Conservation (phyloP, 2,329 filamentous ascomycete species). For the Sarocladium brachiariae region DNA sequence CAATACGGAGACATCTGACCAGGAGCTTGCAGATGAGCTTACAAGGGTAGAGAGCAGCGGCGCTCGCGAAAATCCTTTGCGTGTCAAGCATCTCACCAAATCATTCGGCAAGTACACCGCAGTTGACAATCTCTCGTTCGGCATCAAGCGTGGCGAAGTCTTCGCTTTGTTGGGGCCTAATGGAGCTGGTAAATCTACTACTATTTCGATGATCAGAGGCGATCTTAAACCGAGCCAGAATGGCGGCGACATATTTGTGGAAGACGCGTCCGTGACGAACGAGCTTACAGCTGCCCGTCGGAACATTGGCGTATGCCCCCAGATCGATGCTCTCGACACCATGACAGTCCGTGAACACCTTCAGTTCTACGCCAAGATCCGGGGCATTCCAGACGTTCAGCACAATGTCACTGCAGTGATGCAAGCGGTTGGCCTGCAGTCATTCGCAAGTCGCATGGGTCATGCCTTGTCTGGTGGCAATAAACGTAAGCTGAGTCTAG, state of each 20-base stretch:
- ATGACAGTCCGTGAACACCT: constrained; percentile 89
- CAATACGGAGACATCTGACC: constrained; percentile 32
- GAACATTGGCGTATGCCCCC: constrained; percentile 85
- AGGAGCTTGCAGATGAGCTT: constrained; percentile 60
- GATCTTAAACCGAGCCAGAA: constrained; percentile 67
- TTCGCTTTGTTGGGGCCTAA: constrained; percentile 88
- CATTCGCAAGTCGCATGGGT: constrained; percentile 69
- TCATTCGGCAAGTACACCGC: constrained; percentile 68
- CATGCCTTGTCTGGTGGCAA: constrained; percentile 80
- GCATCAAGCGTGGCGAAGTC: constrained; percentile 71
- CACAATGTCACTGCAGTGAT: constrained; percentile 75
- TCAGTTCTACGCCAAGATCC: constrained; percentile 76
- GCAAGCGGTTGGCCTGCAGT: constrained; percentile 68
- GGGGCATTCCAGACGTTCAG: constrained; percentile 67
- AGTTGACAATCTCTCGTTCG: constrained; percentile 84
- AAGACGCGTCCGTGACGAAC: constrained; percentile 66
- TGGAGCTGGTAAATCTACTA: constrained; percentile 86
- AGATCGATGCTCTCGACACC: constrained; percentile 79
- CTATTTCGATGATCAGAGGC: constrained; percentile 83
- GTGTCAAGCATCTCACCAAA: constrained; percentile 76
- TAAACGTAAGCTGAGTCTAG: constrained; percentile 84
- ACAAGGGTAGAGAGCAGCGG: constrained; percentile 44
- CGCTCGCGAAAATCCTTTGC: constrained; percentile 54
- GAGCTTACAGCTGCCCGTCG: constrained; percentile 65
- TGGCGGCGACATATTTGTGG: constrained; percentile 75